Evolutionary conservation across 2,329 filamentous ascomycete species (phyloP), one percentile per base, ranked within the genome.

Genomic region (Penicillium aurantiogriseum): DNA sequence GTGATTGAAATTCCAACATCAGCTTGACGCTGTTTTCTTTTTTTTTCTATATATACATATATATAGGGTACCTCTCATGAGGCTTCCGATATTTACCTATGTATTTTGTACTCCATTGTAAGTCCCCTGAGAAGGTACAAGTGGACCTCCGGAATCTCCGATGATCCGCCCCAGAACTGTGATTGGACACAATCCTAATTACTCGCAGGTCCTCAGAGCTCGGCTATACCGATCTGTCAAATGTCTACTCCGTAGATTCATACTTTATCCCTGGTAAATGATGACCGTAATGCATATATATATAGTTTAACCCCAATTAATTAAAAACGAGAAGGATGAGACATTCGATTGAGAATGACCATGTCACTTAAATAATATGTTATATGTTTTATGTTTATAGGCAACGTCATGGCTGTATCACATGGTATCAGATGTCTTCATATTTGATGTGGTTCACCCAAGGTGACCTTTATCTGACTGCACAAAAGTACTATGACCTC

Each of bases 1-100:
- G 39, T 56, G 38, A 51, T 43, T 46, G 54, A 47, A 58, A 58
- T 56, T 36, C 36, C 38, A 53, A 58, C 23, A 47, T 35, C 40
- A 51, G 57, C 56, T 56, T 51, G 56, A 56, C 33, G 49, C 54
- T 47, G 49, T n/a, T 52, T 40, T 45, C 17, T 3, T 38, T 47
- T 47, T 38, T 5, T 36, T 52, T 4, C 10, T 19, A 33, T 33
- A 15, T 15, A 33, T 33, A 15, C 2, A 15, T 19, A 15, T 29
- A 8, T 31, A 11, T 27, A 6, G 8, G n/a, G 15, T 31, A 31
- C 9, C 10, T 31, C 25, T n/a, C 4, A 21, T 33, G 27, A 15
- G 27, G n/a, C 29, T 33, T 31, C 11, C 31, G 5, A 47, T 35
- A 17, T 23, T 25, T 25, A 35, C 13, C 15, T 31, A 35, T 35